phyloP scores from a whole-genome alignment of 2,329 filamentous ascomycete genomes.

The Ascochyta viciae-villosae region DNA sequence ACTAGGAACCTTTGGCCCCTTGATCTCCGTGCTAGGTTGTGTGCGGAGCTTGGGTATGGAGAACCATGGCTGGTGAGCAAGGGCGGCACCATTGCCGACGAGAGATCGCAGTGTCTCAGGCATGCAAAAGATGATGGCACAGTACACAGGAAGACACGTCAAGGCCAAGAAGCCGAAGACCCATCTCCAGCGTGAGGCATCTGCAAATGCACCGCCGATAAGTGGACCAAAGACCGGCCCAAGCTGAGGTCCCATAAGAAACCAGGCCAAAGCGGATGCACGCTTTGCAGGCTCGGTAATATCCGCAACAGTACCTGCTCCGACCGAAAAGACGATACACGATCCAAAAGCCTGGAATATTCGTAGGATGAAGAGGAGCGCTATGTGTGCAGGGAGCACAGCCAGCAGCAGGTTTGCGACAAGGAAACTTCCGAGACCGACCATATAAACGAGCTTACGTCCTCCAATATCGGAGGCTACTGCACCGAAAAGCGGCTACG shows the following conservation, averaged over 20 bases:
- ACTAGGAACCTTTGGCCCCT: constrained; percentile 31
- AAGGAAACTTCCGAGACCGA: constrained; percentile 51
- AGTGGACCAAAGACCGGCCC: constrained; percentile 55
- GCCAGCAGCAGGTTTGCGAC: constrained; percentile 51
- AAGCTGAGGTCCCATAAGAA: constrained; percentile 54
- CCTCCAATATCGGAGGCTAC: constrained; percentile 51
- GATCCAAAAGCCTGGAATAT: constrained; percentile 54
- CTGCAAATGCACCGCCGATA: constrained; percentile 52
- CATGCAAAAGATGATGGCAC: constrained; percentile 49
- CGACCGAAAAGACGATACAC: constrained; percentile 53
- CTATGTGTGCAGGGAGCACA: constrained; percentile 49
- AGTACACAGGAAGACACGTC: constrained; percentile 35
- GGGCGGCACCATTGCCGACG: constrained; percentile 53
- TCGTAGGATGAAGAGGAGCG: constrained; percentile 49
- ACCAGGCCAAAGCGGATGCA: constrained; percentile 52
- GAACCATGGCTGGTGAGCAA: constrained; percentile 36
- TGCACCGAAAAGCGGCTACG: constrained; percentile 52
- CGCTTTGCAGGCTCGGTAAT: constrained; percentile 50
- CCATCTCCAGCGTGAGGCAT: constrained; percentile 52
- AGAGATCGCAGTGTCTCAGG: constrained; percentile 56
- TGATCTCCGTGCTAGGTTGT: constrained; percentile 24
- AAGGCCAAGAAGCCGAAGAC: constrained; percentile 51
- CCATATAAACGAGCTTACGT: constrained; percentile 52
- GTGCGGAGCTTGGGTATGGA: constrained; percentile 36
- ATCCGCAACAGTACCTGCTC: constrained; percentile 55